Evolutionary conservation across 768 basidiomycete genomes (phyloP).

Genomic region (Pisolithus sp.): DNA sequence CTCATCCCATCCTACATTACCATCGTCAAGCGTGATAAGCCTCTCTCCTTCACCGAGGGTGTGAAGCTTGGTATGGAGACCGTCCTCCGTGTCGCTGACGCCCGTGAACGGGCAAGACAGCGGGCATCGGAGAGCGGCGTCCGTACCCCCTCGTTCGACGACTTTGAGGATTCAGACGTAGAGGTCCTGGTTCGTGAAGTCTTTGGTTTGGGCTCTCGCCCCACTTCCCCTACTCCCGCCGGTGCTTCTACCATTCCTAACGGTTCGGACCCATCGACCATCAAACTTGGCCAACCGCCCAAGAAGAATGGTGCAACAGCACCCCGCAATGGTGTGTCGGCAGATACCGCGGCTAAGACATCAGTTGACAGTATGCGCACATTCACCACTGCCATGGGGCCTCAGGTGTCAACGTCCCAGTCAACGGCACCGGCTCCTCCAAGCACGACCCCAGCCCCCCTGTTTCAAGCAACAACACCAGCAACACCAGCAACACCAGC

Average conservation of each 20-base stretch:
- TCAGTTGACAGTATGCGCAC: constrained; percentile 20
- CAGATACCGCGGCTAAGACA: constrained; percentile 13
- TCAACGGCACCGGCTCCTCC: neutral
- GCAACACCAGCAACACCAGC: neutral
- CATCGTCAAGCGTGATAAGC: constrained; percentile 31
- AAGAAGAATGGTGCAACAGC: constrained; percentile 15
- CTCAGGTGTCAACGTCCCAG: constrained; percentile 6
- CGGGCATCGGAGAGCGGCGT: constrained; percentile 26
- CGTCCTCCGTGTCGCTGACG: constrained; percentile 30
- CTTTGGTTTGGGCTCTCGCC: constrained; percentile 22
- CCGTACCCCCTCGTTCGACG: constrained; percentile 26
- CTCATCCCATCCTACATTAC: constrained; percentile 31
- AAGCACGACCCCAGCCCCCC: neutral
- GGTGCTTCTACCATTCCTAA: constrained; percentile 2
- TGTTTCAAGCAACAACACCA: neutral
- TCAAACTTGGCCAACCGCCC: constrained; percentile 19
- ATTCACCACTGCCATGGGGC: constrained; percentile 10
- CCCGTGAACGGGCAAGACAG: constrained; percentile 35
- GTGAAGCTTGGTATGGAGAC: constrained; percentile 36
- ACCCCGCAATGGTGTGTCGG: constrained; percentile 27
- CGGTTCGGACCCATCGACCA: neutral
- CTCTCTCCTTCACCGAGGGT: constrained; percentile 35
- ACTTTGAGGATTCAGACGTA: constrained; percentile 25
- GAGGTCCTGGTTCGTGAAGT: constrained; percentile 24
- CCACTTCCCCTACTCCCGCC: constrained; percentile 16